phyloP scores from a whole-genome alignment of 768 basidiomycete species.

The Termitomyces sp. region DNA sequence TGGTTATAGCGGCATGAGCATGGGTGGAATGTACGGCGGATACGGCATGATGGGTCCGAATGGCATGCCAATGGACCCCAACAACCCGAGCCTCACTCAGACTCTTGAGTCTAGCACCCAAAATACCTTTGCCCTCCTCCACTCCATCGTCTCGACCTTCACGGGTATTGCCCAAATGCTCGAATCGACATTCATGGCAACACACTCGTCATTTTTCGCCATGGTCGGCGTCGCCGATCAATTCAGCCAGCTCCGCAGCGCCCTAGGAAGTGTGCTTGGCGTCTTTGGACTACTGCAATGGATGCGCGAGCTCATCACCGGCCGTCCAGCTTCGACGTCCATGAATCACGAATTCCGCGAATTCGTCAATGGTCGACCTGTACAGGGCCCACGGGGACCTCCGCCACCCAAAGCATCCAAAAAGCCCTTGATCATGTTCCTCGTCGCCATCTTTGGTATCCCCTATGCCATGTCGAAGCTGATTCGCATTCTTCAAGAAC shows the following conservation, averaged over 20 bases:
- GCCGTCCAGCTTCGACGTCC: conserved; percentile 19
- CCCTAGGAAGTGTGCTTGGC: conserved; percentile 89
- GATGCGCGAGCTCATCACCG: conserved; percentile 63
- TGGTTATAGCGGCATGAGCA: conserved; percentile 17
- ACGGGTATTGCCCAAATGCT: conserved; percentile 95
- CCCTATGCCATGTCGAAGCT: conserved; percentile 93
- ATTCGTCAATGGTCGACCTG: conserved; percentile 62
- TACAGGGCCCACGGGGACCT: conserved; percentile 40
- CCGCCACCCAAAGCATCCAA: conserved; percentile 62
- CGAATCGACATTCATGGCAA: conserved; percentile 96
- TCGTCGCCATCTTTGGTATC: conserved; percentile 88
- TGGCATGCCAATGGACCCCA: conserved; percentile 42
- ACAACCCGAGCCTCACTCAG: conserved; percentile 71
- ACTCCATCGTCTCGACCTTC: conserved; percentile 94
- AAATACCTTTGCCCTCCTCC: conserved; percentile 88
- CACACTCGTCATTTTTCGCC: conserved; percentile 91
- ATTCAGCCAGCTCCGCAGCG: conserved; percentile 85
- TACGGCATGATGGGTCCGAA: conserved; percentile 37
- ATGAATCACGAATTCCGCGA: conserved; percentile 68
- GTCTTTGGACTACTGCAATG: conserved; percentile 87
- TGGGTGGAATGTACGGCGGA: conserved; percentile 29
- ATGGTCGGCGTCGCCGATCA: conserved; percentile 98
- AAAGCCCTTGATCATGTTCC: conserved; percentile 90
- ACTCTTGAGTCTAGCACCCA: conserved; percentile 86
- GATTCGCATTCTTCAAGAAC: conserved; percentile 70